Base-by-base conservation (phyloP, 805 yeast genomes). In the Nakazawaea siamensis region DNA sequence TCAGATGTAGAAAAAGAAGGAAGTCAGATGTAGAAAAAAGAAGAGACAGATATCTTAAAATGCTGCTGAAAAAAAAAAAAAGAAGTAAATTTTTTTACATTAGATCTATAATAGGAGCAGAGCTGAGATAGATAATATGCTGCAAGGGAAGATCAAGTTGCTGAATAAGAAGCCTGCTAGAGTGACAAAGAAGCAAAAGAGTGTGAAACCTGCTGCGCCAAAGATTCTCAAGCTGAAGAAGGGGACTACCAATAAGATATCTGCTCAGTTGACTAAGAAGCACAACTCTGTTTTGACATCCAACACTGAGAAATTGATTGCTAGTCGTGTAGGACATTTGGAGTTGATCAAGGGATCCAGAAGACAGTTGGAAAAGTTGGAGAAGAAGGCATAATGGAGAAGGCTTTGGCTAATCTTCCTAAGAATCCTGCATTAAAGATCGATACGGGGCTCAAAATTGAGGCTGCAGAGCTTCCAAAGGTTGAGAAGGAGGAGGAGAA, bases 321-420 rank as follows among this genome's bases (percentile, higher is more conserved):
- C 97, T 2, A 69, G 94, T 38, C 72, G 90, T 54, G 97, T 90
- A 6, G 98, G 98, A 18, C 97, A 90, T 57, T 68, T 90, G 49
- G 98, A 90, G 60, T 55, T 90, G 26, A 63, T 90, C 44, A 87
- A 84, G 57, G 98, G 98, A 12, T 78, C 92, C 6, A 76, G 97
- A 64, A 75, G 94, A 60, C 75, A 82, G 48, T 40, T 84, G 13
- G 95, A 85, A 52, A 82, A 72, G 52, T 63, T 56, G 13, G 72
- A 34, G 37, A 44, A 41, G 36, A 31, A 20, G 23, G n/a, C n/a
- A n/a, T n/a, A n/a, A n/a, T n/a, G n/a, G n/a, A n/a, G n/a, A n/a
- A n/a, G n/a, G n/a, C n/a, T n/a, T n/a, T n/a, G n/a, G n/a, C n/a
- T n/a, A n/a, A n/a, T n/a, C n/a, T 32, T 11, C 45, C 34, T 5